Conservation (phyloP, 1,284 basidiomycete species). For the Marasmius sp. region DNA sequence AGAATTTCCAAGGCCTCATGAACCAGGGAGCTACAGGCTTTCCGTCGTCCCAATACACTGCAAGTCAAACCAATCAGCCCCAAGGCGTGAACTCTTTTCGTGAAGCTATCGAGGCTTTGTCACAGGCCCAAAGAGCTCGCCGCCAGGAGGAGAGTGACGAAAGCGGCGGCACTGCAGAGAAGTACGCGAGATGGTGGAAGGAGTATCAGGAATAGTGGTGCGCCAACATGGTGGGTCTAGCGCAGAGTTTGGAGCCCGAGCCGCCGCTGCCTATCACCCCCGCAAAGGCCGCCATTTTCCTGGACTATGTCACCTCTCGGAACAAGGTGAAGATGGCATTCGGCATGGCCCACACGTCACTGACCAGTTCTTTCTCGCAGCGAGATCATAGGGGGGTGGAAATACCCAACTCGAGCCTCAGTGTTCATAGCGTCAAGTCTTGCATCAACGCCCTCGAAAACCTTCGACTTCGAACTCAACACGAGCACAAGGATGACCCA, state of each 20-base stretch:
- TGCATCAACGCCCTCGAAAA: constrained; percentile 4
- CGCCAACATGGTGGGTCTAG: too few relatives aligned
- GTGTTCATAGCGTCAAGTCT: not conserved
- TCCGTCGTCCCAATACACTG: too few relatives aligned
- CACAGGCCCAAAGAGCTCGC: too few relatives aligned
- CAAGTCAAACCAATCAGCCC: too few relatives aligned
- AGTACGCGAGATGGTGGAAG: too few relatives aligned
- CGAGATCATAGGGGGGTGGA: not conserved
- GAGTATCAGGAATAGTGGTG: too few relatives aligned
- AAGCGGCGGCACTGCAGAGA: too few relatives aligned
- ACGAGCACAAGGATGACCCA: not conserved
- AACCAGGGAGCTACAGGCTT: too few relatives aligned
- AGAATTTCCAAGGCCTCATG: too few relatives aligned
- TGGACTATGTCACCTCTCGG: constrained; percentile 1
- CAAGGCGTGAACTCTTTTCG: too few relatives aligned
- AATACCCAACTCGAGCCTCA: not conserved
- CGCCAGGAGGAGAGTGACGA: too few relatives aligned
- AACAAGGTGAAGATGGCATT: not conserved
- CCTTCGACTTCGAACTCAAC: not conserved
- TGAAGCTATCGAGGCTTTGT: too few relatives aligned
- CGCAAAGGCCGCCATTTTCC: constrained; percentile 2
- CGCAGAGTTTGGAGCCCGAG: not conserved
- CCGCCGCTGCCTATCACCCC: constrained; percentile 1
- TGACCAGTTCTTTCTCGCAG: not conserved
- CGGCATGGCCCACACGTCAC: not conserved